These are phyloP conservation scores for Yarrowia sp. DNA, from an alignment of 805 yeast species.

Conservation along the genomic window DNA sequence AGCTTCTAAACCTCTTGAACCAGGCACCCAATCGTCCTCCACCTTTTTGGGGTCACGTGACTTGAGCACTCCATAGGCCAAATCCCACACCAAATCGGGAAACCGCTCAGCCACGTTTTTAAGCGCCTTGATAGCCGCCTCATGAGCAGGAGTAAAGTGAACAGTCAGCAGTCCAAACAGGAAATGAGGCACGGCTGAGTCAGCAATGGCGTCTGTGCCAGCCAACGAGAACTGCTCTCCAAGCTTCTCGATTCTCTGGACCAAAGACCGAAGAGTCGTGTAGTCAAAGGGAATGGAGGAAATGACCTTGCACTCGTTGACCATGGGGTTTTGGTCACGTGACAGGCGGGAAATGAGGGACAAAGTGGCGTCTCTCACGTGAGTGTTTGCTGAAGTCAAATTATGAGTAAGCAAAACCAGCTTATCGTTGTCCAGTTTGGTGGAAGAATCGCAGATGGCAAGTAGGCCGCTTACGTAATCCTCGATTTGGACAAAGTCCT, in stretches of 20 bases:
- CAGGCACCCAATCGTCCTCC: conserved; percentile 41
- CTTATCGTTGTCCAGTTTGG: background rate
- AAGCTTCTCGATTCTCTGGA: conserved; percentile 68
- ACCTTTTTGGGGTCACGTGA: conserved; percentile 44
- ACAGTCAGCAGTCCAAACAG: conserved; percentile 75
- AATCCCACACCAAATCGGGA: conserved; percentile 62
- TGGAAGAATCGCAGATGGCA: background rate
- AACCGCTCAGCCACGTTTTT: conserved; percentile 56
- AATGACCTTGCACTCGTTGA: conserved; percentile 51
- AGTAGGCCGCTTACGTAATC: conserved; percentile 1
- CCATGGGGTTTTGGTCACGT: conserved; percentile 35
- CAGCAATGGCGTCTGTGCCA: conserved; percentile 45
- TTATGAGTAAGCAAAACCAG: background rate
- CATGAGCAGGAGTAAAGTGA: conserved; percentile 86
- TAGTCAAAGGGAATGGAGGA: conserved; percentile 79
- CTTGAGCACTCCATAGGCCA: conserved; percentile 51
- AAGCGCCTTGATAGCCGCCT: conserved; percentile 69
- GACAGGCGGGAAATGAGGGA: conserved; percentile 4
- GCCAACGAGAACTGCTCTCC: conserved; percentile 54
- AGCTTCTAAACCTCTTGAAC: too few relatives aligned
- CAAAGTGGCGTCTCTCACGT: background rate
- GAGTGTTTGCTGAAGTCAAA: background rate
- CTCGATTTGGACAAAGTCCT: background rate
- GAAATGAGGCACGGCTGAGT: conserved; percentile 55
- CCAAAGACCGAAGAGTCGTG: conserved; percentile 74